Base-by-base conservation (phyloP, 2,329 filamentous ascomycete genomes). In the Mollisiaceae sp. region DNA sequence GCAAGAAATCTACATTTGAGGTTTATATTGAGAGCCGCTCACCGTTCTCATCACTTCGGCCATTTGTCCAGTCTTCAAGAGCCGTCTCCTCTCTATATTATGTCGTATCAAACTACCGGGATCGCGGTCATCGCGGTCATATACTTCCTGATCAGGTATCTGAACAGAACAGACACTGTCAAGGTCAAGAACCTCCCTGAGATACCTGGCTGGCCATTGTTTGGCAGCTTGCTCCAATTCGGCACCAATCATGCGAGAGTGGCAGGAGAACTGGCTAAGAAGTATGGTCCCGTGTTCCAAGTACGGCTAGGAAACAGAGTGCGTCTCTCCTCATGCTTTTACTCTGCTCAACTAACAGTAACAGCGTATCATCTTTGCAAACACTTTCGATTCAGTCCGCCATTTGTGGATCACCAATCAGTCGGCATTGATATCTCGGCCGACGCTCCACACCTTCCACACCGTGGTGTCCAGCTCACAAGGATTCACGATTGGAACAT, bases 401-500 rank as follows among this genome's bases (percentile, higher is more conserved):
- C 82, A 89, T 69, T 81, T 94, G 24, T 94, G 91, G 89, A 90
- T 93, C 75, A 90, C 87, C 11, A 89, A 94, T 72, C 91, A 93
- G 72, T 91, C 91, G 0, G 84, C 91, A 0, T 80, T 94, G 65
- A 92, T 93, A 72, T 93, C 90, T 0, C 86, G 92, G 1, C 92
- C 92, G 0, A 92, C 83, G 27, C 86, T 93, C 57, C 91, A 94
- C 77, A 94, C 91, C 0, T 94, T 94, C 77, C 91, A 94, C 77
- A 91, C 85, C 5, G 89, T 94, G 4, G 89, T 93, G 2, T 93
- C 91, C 1, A 87, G 83, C 39, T 91, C 89, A 0, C 89, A 93
- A 71, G 91, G 91, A 6, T 91, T 93, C 77, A 94, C 91, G 0
- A 93, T 95, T 67, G 92, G 92, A 1, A 93, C 91, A 0, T 93